phyloP scores from a whole-genome alignment of 129 eudicot species.

The Lactuca sativa region DNA sequence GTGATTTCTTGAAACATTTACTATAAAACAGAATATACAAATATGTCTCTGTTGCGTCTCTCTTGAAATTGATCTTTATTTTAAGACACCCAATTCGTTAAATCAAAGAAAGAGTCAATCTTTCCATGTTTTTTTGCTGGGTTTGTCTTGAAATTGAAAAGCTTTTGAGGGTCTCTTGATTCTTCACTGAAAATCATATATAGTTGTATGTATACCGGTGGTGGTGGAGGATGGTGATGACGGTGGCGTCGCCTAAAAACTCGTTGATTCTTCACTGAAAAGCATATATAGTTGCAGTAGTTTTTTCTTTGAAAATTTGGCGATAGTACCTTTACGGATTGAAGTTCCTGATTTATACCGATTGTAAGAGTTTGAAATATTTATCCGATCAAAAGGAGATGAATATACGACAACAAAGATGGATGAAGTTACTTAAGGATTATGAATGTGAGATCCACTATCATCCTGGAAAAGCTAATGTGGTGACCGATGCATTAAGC shows the following conservation, averaged over 20 bases:
- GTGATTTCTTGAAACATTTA: slow-evolving; percentile 10
- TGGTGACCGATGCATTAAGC: too few relatives aligned
- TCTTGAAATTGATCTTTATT: slow-evolving; percentile 14
- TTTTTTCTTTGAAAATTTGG: too few relatives aligned
- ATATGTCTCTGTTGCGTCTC: slow-evolving; percentile 35
- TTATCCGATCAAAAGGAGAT: too few relatives aligned
- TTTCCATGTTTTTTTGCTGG: slow-evolving; percentile 14
- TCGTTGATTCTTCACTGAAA: too few relatives aligned
- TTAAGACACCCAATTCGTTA: slow-evolving; percentile 17
- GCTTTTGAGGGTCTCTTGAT: slow-evolving; percentile 10
- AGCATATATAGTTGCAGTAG: too few relatives aligned
- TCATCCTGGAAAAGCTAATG: too few relatives aligned
- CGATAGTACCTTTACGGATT: too few relatives aligned
- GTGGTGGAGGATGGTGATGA: slow-evolving; percentile 42
- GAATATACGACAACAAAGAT: too few relatives aligned
- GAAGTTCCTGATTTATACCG: too few relatives aligned
- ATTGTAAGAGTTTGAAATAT: too few relatives aligned
- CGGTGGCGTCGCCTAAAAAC: slow-evolving; percentile 45
- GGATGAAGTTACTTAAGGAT: too few relatives aligned
- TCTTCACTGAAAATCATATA: slow-evolving; percentile 10
- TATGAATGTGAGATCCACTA: too few relatives aligned
- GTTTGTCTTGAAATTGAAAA: slow-evolving; percentile 21
- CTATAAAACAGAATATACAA: background rate
- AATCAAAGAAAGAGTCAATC: slow-evolving; percentile 2
- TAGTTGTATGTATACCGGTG: slow-evolving; percentile 26